Evolutionary conservation across 441 rosid genomes (phyloP), one percentile per base, ranked within the genome.

Genomic region (Arabidopsis lyrata): DNA sequence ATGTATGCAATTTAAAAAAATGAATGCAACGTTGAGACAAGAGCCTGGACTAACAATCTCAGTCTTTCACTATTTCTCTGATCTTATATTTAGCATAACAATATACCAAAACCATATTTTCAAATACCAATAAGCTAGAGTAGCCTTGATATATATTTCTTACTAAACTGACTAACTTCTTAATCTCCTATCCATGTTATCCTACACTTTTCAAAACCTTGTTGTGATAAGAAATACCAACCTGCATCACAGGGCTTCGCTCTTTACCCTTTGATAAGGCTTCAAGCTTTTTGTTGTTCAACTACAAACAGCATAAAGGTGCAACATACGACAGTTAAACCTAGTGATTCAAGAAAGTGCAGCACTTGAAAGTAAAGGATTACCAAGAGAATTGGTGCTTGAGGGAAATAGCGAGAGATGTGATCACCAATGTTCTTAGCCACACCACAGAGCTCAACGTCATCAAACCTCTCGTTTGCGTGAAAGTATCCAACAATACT

Each of bases 361-460:
- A 31, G 27, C 10, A 41, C 5, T 22, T 49, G 34, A 54, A 62
- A 62, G 45, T 32, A 49, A 48, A 41, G 38, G 32, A 32, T 29
- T 41, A 91, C 98, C 98, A 93, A 85, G 73, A 93, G 87, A 73
- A 88, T 41, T 5, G 93, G 87, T 6, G 92, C 86, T 29, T 85
- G 88, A 8, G 96, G 93, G 75, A 89, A 95, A 80, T 89, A 90
- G 14, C 87, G 97, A 73, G 76, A 87, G 11, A 92, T 89, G 77
- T 90, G 92, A 74, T 95, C 97, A n/a, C 90, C 98, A 67, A 95
- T 86, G 81, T 91, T 95, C 86, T 84, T 88, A 18, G 97, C 96
- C 16, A 95, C 77, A 45, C 78, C 82, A 72, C 86, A 85, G 12
- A 93, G 95, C 80, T 91, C 96, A 1, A 58, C 55, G 70, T 95